Evolutionary conservation across 768 basidiomycete species (phyloP).

Genomic region (Podaxis rugospora): DNA sequence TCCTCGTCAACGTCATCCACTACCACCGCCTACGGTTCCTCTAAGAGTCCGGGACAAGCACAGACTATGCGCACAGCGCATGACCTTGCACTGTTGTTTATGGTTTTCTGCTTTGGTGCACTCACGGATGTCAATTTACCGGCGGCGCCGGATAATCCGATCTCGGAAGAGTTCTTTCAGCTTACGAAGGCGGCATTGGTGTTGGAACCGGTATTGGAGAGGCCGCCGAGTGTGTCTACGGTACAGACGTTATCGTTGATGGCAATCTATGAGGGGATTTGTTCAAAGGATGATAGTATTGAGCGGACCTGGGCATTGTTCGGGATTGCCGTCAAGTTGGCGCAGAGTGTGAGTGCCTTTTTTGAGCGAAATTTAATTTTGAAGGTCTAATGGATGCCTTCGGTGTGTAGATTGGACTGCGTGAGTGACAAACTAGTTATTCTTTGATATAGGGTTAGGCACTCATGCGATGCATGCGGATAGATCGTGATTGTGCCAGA

Average conservation of each 20-base stretch:
- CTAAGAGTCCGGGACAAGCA: no score
- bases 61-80: slow-evolving; percentile 29
- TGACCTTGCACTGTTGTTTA: slow-evolving; percentile 59
- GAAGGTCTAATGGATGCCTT: no score
- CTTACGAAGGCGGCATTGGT: slow-evolving; percentile 63
- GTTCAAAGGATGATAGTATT: slow-evolving; percentile 64
- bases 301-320: slow-evolving; percentile 62
- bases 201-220: slow-evolving; percentile 63
- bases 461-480: not conserved
- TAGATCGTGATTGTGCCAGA: slow-evolving; percentile 70
- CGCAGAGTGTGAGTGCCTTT: slow-evolving; percentile 57
- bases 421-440: slow-evolving; percentile 32
- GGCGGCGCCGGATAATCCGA: slow-evolving; percentile 45
- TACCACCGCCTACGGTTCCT: not conserved
- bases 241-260: slow-evolving; percentile 59
- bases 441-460: no score
- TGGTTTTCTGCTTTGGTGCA: slow-evolving; percentile 60
- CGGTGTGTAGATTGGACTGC: slow-evolving; percentile 54
- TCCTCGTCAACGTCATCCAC: slow-evolving; percentile 7
- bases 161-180: slow-evolving; percentile 51
- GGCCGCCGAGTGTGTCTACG: slow-evolving; percentile 67
- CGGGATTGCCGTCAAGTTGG: slow-evolving; percentile 59
- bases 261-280: slow-evolving; percentile 68
- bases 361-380: slow-evolving; percentile 5
- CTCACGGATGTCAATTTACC: slow-evolving; percentile 52